phyloP scores from a whole-genome alignment of 805 yeast species.

The Yarrowia phangngaensis region DNA sequence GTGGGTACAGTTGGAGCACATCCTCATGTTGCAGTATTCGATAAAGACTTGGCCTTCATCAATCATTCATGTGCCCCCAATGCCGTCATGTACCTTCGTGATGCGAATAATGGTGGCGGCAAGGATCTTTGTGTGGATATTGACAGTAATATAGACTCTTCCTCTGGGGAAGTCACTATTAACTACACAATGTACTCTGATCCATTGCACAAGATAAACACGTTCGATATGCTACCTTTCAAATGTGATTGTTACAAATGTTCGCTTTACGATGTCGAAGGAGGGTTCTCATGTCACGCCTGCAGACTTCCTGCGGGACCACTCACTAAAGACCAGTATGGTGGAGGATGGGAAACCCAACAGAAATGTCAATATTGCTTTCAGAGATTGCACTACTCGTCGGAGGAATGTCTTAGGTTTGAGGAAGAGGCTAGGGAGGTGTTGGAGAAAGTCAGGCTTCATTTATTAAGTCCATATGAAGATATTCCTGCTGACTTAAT shows the following conservation, averaged over 20 bases:
- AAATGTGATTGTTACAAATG: constrained; percentile 24
- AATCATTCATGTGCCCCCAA: constrained; percentile 24
- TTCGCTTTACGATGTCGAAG: constrained; percentile 9
- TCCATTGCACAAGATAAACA: constrained; percentile 18
- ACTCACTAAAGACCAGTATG: constrained; percentile 4
- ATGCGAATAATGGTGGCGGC: constrained; percentile 5
- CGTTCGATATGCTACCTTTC: constrained; percentile 6
- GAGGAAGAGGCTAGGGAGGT: constrained; percentile 10
- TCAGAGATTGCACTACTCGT: constrained; percentile 17
- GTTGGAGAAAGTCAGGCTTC: constrained; percentile 6
- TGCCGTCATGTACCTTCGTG: constrained; percentile 9
- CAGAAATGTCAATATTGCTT: constrained; percentile 17
- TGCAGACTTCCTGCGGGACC: constrained; percentile 18
- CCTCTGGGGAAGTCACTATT: constrained; percentile 9
- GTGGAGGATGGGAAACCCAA: constrained; percentile 23
- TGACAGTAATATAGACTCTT: neutral
- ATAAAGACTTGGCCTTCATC: constrained; percentile 7
- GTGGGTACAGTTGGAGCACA: constrained; percentile 18
- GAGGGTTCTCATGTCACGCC: constrained; percentile 18
- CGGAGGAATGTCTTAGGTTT: constrained; percentile 8
- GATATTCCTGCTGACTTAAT: constrained; percentile 12
- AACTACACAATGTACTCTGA: constrained; percentile 22
- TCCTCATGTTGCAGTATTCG: constrained; percentile 13
- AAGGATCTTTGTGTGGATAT: constrained; percentile 18
- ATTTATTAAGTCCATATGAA: constrained; percentile 10